Percentiles rank a stretch among this genome's conserved stretches.
phyloP scores from a whole-genome alignment of 1,139 yeast species.

The Yamadazyma jaroonii region DNA sequence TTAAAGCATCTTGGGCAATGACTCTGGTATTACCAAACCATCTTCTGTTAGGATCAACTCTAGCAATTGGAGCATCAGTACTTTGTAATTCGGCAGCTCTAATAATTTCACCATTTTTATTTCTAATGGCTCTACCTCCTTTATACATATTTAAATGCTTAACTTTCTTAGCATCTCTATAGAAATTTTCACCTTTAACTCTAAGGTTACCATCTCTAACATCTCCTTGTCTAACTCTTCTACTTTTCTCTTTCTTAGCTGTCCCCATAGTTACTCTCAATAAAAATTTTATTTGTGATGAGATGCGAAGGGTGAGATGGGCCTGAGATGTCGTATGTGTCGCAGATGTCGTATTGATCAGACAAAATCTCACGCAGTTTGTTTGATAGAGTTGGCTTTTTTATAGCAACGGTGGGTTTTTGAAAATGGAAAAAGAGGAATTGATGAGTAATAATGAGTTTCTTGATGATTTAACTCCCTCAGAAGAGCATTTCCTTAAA shows the following conservation, averaged over 20 bases:
- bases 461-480: slow-evolving; percentile 38
- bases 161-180: slow-evolving; percentile 90
- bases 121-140: slow-evolving; percentile 82
- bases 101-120: slow-evolving; percentile 82
- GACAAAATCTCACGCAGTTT: too few relatives aligned
- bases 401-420: too few relatives aligned
- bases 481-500: slow-evolving; percentile 82
- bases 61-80: slow-evolving; percentile 83
- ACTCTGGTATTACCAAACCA: slow-evolving; percentile 99
- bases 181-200: slow-evolving; percentile 96
- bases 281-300: slow-evolving; percentile 8
- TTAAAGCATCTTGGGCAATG: slow-evolving; percentile 92
- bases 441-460: slow-evolving; percentile 7
- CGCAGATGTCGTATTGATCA: background rate
- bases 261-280: slow-evolving; percentile 77
- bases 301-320: slow-evolving; percentile 1
- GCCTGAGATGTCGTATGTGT: too few relatives aligned
- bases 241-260: slow-evolving; percentile 83
- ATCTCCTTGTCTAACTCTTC: slow-evolving; percentile 81
- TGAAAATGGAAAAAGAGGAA: background rate
- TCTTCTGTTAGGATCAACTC: slow-evolving; percentile 93
- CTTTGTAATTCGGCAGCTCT: slow-evolving; percentile 88
- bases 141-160: slow-evolving; percentile 90
- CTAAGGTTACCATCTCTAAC: slow-evolving; percentile 86
- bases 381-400: too few relatives aligned